Evolutionary conservation across 805 yeast genomes (phyloP), one percentile per base, ranked within the genome.

Genomic region (Ogataea zsoltii): DNA sequence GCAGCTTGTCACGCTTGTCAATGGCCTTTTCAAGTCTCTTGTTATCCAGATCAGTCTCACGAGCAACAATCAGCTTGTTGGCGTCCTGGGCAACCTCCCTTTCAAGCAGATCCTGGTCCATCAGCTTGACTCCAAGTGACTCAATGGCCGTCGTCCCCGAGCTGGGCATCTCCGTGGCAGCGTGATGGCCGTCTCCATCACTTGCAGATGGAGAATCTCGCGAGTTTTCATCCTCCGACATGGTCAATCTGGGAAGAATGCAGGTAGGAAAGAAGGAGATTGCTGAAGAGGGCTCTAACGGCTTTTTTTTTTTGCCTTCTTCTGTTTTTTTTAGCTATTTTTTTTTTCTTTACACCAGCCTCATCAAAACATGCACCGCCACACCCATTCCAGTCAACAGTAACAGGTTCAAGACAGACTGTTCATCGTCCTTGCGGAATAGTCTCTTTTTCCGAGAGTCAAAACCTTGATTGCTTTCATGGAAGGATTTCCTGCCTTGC

Each of bases 41-140:
- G 47, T 73, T 69, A 55, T 94, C 99, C 33, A 85, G 68, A 53
- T 86, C 96, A 1, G 77, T 66, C 39, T 88, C 90, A 42, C 83
- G 81, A 32, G 73, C 65, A 1, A 76, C 67, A 40, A 91, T 73
- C 3, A 78, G 79, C 44, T 70, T 69, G 49, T 82, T 81, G 0
- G 97, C 96, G 65, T 79, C 70, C 28, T 72, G 70, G 14, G 89
- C 88, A 28, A 92, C 83, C 45, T 77, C 71, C 38, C 79, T 68
- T 58, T 91, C 99, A n/a, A 92, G 65, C 7, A 83, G 82, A 42
- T 78, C 82, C 63, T 94, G 98, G 55, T 87, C 90, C 47, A 89
- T 81, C 3, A 88, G 69, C 56, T 72, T 72, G 23, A 87, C 81
- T 1, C 80, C 82, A 16, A 79, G 55, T 2, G 67, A 59, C 17